Evolutionary conservation across 768 basidiomycete genomes (phyloP).

Genomic region (Paxillus ammoniavirescens): DNA sequence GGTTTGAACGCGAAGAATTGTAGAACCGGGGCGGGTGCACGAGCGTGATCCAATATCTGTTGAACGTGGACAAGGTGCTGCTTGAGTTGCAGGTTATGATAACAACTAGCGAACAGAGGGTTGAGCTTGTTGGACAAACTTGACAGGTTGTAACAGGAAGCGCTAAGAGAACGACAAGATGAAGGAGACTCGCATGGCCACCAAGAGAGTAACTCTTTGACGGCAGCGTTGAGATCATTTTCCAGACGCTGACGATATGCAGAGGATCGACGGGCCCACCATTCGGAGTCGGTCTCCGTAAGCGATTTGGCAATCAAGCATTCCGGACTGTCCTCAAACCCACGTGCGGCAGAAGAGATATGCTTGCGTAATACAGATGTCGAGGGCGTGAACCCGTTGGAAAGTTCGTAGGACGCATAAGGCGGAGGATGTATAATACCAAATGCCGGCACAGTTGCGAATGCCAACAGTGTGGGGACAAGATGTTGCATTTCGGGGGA

Average conservation of each 20-base stretch:
- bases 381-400: slow-evolving; percentile 4
- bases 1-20: neutral
- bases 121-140: neutral
- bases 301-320: neutral
- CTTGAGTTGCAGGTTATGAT: slow-evolving; percentile 10
- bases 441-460: slow-evolving; percentile 18
- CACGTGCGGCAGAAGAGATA: neutral
- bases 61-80: slow-evolving; percentile 12
- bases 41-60: slow-evolving; percentile 1
- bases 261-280: neutral
- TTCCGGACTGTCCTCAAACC: slow-evolving; percentile 10
- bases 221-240: neutral
- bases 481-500: slow-evolving; percentile 13
- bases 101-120: slow-evolving; percentile 13
- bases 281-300: neutral
- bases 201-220: neutral
- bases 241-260: neutral
- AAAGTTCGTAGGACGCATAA: slow-evolving; percentile 4
- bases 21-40: neutral
- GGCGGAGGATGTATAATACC: slow-evolving; percentile 3
- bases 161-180: neutral
- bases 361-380: neutral
- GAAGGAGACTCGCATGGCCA: slow-evolving; percentile 18
- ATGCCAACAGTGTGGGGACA: slow-evolving; percentile 30
- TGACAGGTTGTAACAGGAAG: slow-evolving; percentile 1